These are phyloP conservation scores for Colletotrichum gloeosporioides DNA, from an alignment of 2,329 filamentous ascomycete species.

Conservation along the genomic window DNA sequence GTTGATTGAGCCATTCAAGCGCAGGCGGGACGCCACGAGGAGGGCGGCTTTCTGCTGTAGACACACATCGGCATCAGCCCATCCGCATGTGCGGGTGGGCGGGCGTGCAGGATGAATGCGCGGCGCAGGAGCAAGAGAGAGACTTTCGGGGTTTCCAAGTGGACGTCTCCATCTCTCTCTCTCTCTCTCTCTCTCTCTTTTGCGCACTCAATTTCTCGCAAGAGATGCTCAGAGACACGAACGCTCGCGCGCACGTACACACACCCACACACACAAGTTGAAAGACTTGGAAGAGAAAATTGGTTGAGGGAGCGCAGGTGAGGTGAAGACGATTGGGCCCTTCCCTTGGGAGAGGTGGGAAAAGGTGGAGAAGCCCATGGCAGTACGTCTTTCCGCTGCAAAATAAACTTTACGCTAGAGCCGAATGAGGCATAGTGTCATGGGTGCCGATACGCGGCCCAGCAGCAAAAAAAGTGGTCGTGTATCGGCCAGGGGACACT, in stretches of 20 bases:
- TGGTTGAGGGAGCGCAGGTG: background rate
- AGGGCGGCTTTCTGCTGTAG: background rate
- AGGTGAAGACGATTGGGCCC: background rate
- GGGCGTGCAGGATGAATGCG: background rate
- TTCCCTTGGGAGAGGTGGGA: background rate
- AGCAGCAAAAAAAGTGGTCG: background rate
- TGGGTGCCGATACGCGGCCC: constrained; percentile 16
- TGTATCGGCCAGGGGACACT: background rate
- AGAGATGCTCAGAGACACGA: background rate
- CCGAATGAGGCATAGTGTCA: background rate
- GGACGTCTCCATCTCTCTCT: background rate
- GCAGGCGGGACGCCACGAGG: background rate
- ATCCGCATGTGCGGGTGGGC: background rate
- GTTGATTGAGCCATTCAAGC: background rate
- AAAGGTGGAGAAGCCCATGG: background rate
- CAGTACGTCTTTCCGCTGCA: background rate
- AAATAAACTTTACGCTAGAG: constrained; percentile 18
- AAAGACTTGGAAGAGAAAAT: background rate
- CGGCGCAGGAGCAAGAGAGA: background rate
- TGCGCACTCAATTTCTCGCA: background rate
- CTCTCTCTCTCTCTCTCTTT: no score
- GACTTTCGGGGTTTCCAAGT: background rate
- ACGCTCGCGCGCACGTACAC: background rate
- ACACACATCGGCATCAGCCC: background rate
- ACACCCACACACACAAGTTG: background rate